Conservation (phyloP, 2,329 filamentous ascomycete species). For the Fusarium secorum region DNA sequence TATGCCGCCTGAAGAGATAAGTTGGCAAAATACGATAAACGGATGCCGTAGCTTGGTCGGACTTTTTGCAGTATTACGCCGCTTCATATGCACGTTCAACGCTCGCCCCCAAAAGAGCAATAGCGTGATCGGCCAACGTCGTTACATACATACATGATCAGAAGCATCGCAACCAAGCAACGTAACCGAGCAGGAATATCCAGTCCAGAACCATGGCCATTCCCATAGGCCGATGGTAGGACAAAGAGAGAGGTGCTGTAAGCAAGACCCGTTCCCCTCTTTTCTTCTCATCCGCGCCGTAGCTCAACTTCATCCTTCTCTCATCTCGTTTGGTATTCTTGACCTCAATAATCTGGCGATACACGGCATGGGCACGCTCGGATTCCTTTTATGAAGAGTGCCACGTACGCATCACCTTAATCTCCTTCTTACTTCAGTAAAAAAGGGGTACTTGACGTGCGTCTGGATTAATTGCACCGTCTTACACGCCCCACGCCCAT, state of each 20-base stretch:
- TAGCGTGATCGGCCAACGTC: conserved; percentile 24
- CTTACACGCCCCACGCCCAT: conserved; percentile 9
- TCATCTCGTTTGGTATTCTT: neutral
- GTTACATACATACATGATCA: conserved; percentile 11
- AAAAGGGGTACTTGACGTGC: neutral
- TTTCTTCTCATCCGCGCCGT: conserved; percentile 12
- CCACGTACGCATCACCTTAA: neutral
- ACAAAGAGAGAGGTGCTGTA: neutral
- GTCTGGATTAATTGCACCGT: neutral
- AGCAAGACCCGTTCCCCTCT: conserved; percentile 19
- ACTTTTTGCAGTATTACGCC: conserved; percentile 18
- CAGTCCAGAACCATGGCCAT: conserved; percentile 1
- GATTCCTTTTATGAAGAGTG: conserved; percentile 8
- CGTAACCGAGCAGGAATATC: conserved; percentile 6
- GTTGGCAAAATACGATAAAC: neutral
- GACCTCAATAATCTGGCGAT: neutral
- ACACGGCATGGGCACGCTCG: neutral
- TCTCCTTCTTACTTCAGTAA: neutral
- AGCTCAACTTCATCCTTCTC: conserved; percentile 7
- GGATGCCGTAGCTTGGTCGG: neutral
- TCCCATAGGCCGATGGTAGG: conserved; percentile 1
- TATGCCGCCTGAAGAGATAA: too few relatives aligned
- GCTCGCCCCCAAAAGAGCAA: conserved; percentile 9
- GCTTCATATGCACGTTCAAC: conserved; percentile 5
- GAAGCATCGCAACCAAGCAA: conserved; percentile 6